These are phyloP conservation scores for Gracilaria caudata DNA, from an alignment of 23 red algal genomes.

Conservation along the genomic window DNA sequence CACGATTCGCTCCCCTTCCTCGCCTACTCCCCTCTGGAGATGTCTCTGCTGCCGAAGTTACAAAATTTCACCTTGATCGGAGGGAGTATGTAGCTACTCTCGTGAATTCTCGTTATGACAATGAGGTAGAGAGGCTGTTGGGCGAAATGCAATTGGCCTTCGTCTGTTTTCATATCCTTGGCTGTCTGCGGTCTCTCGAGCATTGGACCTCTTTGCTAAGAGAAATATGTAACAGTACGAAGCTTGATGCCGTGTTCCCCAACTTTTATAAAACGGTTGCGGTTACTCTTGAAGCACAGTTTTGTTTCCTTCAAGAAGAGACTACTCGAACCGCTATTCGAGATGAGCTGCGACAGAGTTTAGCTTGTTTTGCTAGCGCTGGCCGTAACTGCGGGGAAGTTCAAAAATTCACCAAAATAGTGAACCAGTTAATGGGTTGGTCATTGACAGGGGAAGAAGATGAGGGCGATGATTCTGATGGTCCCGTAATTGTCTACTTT, in stretches of 20 bases:
- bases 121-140: neutral
- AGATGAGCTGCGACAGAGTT: constrained; percentile 4
- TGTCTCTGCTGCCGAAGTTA: constrained; percentile 8
- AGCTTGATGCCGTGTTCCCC: neutral
- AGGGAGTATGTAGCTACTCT: constrained; percentile 8
- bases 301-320: constrained; percentile 6
- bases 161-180: constrained; percentile 16
- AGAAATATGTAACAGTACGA: constrained; percentile 36
- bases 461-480: constrained; percentile 26
- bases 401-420: constrained; percentile 9
- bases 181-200: constrained; percentile 15
- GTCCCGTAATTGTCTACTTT: constrained; percentile 11
- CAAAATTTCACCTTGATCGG: neutral
- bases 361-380: constrained; percentile 19
- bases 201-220: constrained; percentile 20
- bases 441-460: constrained; percentile 15
- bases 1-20: constrained; percentile 8
- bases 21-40: neutral
- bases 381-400: neutral
- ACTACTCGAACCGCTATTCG: neutral
- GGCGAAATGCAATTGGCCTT: constrained; percentile 27
- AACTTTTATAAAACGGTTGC: constrained; percentile 12
- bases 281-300: constrained; percentile 5
- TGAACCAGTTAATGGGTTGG: constrained; percentile 39
- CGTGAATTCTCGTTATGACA: neutral